These are phyloP conservation scores for Pythium scleroteichum DNA, from an alignment of 352 stramenopile genomes.

Conservation along the genomic window DNA sequence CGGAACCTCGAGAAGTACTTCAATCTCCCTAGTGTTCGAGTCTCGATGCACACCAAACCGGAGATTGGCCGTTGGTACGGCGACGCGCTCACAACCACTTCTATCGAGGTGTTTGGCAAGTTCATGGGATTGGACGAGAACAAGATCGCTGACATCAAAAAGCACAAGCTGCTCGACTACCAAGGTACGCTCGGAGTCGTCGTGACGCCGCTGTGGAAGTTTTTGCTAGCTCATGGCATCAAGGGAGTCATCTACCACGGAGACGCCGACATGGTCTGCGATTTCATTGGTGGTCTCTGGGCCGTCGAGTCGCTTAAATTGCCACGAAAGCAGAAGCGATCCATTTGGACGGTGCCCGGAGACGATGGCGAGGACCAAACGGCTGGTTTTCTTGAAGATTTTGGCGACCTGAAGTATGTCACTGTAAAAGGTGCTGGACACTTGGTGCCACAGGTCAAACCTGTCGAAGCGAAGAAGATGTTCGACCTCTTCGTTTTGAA, in stretches of 20 bases:
- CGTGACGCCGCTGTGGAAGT: constrained; percentile 62
- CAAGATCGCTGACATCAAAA: constrained; percentile 33
- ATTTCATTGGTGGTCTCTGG: constrained; percentile 70
- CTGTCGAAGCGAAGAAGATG: constrained; percentile 66
- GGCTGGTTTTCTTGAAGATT: constrained; percentile 82
- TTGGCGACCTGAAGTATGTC: constrained; percentile 83
- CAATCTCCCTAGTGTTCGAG: constrained; percentile 58
- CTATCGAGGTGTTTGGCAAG: constrained; percentile 33
- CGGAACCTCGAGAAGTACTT: constrained; percentile 71
- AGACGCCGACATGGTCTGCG: constrained; percentile 69
- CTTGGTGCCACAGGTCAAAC: constrained; percentile 86
- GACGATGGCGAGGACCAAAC: constrained; percentile 59
- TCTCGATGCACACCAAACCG: constrained; percentile 74
- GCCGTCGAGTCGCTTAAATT: constrained; percentile 67
- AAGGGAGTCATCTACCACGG: constrained; percentile 73
- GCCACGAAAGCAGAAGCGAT: constrained; percentile 36
- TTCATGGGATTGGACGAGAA: constrained; percentile 40
- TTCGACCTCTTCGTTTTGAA: constrained; percentile 71
- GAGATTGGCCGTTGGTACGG: constrained; percentile 44
- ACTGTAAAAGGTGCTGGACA: constrained; percentile 92
- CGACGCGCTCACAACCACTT: constrained; percentile 48
- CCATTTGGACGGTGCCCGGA: constrained; percentile 37
- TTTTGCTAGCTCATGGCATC: constrained; percentile 46
- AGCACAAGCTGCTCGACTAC: constrained; percentile 52
- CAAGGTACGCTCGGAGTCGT: constrained; percentile 39